Evolutionary conservation across 1,139 yeast species (phyloP).

Genomic region (Hyphopichia buzzinii): DNA sequence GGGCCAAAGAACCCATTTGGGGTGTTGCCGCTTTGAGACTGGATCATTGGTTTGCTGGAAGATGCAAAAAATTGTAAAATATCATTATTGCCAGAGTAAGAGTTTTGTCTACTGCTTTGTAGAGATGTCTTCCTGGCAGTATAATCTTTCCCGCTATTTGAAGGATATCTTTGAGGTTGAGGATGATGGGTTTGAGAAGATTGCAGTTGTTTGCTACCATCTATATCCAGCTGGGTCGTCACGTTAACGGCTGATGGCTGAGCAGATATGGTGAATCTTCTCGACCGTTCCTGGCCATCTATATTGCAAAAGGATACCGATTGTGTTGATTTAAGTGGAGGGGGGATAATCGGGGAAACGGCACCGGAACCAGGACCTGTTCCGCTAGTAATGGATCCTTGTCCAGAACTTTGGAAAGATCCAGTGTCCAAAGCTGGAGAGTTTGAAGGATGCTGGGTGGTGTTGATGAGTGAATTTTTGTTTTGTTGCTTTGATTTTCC

Average conservation of each 20-base stretch:
- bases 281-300: constrained; percentile 37
- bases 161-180: constrained; percentile 3
- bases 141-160: neutral
- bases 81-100: constrained; percentile 2
- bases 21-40: neutral
- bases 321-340: constrained; percentile 11
- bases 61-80: constrained; percentile 4
- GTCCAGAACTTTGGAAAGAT: neutral
- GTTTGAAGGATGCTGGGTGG: neutral
- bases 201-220: constrained; percentile 1
- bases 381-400: neutral
- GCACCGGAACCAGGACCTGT: constrained; percentile 1
- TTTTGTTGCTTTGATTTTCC: neutral
- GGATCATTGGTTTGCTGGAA: neutral
- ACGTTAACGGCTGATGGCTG: constrained; percentile 36
- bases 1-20: constrained; percentile 6
- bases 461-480: neutral
- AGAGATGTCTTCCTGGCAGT: constrained; percentile 4
- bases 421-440: neutral
- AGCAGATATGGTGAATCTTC: constrained; percentile 47
- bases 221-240: constrained; percentile 6
- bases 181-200: neutral
- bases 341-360: neutral
- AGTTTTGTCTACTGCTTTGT: constrained; percentile 4
- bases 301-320: constrained; percentile 42